phyloP scores from a whole-genome alignment of 2,329 filamentous ascomycete species.

The Leptographium lundbergii region DNA sequence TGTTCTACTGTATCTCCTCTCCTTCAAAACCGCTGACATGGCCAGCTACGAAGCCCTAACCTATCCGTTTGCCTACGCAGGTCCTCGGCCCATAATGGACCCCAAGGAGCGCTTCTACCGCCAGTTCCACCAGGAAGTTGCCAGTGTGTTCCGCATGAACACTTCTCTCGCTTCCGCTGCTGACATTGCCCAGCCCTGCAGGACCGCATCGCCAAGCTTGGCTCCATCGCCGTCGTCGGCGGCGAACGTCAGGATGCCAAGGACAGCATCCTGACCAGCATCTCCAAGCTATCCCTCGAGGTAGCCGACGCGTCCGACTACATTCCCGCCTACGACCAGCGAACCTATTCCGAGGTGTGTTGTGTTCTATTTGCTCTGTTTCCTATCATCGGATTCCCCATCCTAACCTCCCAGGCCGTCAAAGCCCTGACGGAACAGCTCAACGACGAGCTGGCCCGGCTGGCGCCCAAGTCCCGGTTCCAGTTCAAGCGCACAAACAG shows the following conservation, averaged over 20 bases:
- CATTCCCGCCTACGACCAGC: conserved; percentile 80
- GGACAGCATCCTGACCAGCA: conserved; percentile 67
- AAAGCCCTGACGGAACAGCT: conserved; percentile 72
- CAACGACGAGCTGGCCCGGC: conserved; percentile 51
- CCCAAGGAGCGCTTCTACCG: conserved; percentile 73
- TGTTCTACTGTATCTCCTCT: neutral
- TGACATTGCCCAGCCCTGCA: conserved; percentile 49
- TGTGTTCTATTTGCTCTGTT: neutral
- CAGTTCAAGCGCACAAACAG: conserved; percentile 48
- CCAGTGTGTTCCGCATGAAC: conserved; percentile 42
- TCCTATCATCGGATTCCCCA: neutral
- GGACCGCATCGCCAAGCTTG: conserved; percentile 59
- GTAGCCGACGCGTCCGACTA: conserved; percentile 74
- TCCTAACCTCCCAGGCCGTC: conserved; percentile 42
- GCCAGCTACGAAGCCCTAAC: neutral
- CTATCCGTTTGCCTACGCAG: conserved; percentile 13
- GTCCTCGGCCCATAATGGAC: conserved; percentile 24
- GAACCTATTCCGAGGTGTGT: conserved; percentile 65
- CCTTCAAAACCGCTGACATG: neutral
- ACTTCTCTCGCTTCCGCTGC: neutral
- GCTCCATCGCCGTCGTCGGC: conserved; percentile 46
- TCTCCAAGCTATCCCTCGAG: conserved; percentile 69
- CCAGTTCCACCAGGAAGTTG: conserved; percentile 66
- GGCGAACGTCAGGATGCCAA: conserved; percentile 71
- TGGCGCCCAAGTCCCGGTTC: conserved; percentile 69